Base-by-base conservation (phyloP, 192 early-diverging fungal genomes). In the Backusella tarrabulga region DNA sequence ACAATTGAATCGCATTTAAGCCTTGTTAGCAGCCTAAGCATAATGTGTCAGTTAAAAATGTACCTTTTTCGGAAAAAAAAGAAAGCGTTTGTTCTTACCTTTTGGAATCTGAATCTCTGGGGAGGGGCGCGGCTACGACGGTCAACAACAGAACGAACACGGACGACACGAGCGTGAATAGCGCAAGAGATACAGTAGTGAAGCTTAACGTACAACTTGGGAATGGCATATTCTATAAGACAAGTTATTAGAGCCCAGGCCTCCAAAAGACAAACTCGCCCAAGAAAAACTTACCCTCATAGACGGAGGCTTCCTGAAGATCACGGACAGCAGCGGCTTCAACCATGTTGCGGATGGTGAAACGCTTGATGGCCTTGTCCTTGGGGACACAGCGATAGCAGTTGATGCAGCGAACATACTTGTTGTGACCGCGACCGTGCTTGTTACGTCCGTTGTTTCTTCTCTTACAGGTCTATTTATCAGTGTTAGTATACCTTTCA, bases 341-440 rank as follows among this genome's bases (percentile, higher is more conserved):
- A 73, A 99, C 92, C 97, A 99, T 99, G 90, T 96, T 97, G 84
- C 97, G 93, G 91, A 99, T 92, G 79, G 93, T 90, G 91, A 97
- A 96, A 68, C 98, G 90, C 95, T 99, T 99, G 91, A 99, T 97
- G 82, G 98, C 95, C 95, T 99, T 99, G 90, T 99, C 98, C 75
- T 83, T 83, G 80, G 97, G 95, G 73, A 94, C 93, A 84, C 95
- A 97, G 86, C 97, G 95, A 79, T 92, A 91, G 88, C 98, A 99
- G 96, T 99, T 99, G 86, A 94, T 94, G 93, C 98, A 99, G 80
- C 98, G 96, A 83, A 99, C 95, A 80, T 92, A 91, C 90, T 95
- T 96, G 84, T 95, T 93, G 93, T 98, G 97, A 83, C 98, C 98
- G 87, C 98, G 96, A 72, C 97, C 97, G 86, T 95, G 89, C 94